Percentiles rank a stretch among this genome's conserved stretches.
Evolutionary conservation across 140 eudicot genomes (phyloP).

Genomic region (Stevia rebaudiana): DNA sequence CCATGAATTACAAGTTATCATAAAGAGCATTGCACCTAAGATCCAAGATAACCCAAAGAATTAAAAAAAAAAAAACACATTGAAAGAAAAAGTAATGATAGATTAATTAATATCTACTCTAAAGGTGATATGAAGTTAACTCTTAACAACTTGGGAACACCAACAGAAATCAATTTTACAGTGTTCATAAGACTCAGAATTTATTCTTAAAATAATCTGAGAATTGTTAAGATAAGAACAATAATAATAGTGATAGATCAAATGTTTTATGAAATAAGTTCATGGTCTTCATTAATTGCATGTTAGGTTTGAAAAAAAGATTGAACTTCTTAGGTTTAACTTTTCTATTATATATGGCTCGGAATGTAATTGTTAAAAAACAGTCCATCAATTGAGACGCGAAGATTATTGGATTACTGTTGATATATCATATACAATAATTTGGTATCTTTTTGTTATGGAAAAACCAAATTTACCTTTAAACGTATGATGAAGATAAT

Average conservation of each 20-base stretch:
- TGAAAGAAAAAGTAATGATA: slow-evolving; percentile 8
- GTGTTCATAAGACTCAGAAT: not conserved
- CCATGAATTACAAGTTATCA: not conserved
- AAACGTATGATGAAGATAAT: not conserved
- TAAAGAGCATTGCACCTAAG: not conserved
- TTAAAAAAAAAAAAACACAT: not conserved
- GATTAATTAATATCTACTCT: not conserved
- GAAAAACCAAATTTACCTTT: not conserved
- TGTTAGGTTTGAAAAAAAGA: not conserved
- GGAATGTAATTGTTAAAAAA: not conserved
- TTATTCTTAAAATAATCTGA: not conserved
- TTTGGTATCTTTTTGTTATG: not conserved
- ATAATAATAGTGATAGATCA: not conserved
- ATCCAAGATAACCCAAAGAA: not conserved
- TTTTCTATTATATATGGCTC: not conserved
- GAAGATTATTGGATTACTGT: not conserved
- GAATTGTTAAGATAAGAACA: not conserved
- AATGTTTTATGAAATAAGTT: not conserved
- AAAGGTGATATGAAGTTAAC: not conserved
- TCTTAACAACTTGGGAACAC: not conserved
- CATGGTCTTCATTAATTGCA: not conserved
- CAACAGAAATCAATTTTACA: not conserved
- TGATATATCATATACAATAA: not conserved
- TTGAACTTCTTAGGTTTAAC: not conserved
- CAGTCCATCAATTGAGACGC: not conserved